phyloP scores from a whole-genome alignment of 225 moss, liverwort and hornwort genomes.

The Sphagnum contortum region DNA sequence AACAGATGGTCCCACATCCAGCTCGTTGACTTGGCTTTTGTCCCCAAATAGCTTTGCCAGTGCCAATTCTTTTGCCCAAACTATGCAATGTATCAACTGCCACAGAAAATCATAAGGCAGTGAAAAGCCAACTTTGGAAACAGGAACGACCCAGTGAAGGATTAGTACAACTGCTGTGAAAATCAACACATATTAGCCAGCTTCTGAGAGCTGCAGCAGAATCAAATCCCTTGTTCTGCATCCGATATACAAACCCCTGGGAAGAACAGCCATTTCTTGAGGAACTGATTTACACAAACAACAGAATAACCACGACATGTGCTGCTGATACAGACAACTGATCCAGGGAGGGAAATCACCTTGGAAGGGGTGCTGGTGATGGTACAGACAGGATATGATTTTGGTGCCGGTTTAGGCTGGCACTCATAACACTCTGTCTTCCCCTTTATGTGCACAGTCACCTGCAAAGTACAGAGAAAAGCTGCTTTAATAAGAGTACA shows the following conservation, averaged over 20 bases:
- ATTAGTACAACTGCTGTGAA: too few relatives aligned
- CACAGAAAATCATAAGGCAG: constrained; percentile 2
- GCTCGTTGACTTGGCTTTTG: constrained; percentile 73
- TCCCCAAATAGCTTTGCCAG: constrained; percentile 92
- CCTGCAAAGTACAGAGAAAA: constrained; percentile 29
- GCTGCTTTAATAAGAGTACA: too few relatives aligned
- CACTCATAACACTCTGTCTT: constrained; percentile 97
- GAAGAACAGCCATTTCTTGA: too few relatives aligned
- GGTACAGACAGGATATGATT: constrained; percentile 96
- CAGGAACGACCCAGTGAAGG: too few relatives aligned
- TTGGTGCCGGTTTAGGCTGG: constrained; percentile 96
- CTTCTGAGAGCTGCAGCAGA: too few relatives aligned
- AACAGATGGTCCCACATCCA: constrained; percentile 55
- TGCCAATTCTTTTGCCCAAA: constrained; percentile 96
- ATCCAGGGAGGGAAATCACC: constrained; percentile 21
- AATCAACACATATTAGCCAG: too few relatives aligned
- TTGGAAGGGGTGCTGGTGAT: constrained; percentile 98
- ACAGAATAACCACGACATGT: too few relatives aligned
- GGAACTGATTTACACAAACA: too few relatives aligned
- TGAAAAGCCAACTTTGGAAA: too few relatives aligned
- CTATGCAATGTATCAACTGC: constrained; percentile 98
- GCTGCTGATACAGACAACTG: too few relatives aligned
- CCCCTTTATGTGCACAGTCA: constrained; percentile 87
- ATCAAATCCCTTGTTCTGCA: too few relatives aligned
- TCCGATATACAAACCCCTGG: too few relatives aligned